These are phyloP conservation scores for Uronychia setigera DNA, from an alignment of 73 alveolate genomes.

Conservation along the genomic window DNA sequence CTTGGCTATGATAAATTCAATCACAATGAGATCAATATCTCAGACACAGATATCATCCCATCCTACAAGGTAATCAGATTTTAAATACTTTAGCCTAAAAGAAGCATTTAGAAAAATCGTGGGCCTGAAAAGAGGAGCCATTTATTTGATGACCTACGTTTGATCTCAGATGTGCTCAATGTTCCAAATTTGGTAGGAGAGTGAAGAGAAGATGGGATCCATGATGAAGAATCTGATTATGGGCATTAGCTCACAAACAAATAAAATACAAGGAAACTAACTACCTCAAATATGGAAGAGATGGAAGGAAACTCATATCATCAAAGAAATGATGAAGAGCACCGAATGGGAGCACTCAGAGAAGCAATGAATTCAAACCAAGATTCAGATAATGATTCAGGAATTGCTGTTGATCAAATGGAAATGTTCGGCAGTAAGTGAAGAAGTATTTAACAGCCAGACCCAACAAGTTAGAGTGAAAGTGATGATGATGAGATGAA, in stretches of 20 bases:
- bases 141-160: background rate
- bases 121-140: background rate
- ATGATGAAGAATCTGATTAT: too few relatives aligned
- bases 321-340: background rate
- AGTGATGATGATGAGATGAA: too few relatives aligned
- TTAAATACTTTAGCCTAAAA: background rate
- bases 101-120: background rate
- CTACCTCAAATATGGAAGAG: background rate
- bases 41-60: background rate
- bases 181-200: background rate
- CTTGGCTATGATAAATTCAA: background rate
- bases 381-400: background rate
- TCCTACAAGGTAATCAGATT: background rate
- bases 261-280: background rate
- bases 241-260: too few relatives aligned
- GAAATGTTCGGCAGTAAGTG: too few relatives aligned
- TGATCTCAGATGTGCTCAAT: background rate
- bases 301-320: too few relatives aligned
- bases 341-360: background rate
- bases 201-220: background rate
- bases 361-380: background rate
- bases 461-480: too few relatives aligned
- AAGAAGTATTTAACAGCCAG: too few relatives aligned
- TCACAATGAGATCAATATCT: background rate
- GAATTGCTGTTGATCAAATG: too few relatives aligned